Base-by-base conservation (phyloP, 1,284 basidiomycete genomes). In the Meira miltonrushii region DNA sequence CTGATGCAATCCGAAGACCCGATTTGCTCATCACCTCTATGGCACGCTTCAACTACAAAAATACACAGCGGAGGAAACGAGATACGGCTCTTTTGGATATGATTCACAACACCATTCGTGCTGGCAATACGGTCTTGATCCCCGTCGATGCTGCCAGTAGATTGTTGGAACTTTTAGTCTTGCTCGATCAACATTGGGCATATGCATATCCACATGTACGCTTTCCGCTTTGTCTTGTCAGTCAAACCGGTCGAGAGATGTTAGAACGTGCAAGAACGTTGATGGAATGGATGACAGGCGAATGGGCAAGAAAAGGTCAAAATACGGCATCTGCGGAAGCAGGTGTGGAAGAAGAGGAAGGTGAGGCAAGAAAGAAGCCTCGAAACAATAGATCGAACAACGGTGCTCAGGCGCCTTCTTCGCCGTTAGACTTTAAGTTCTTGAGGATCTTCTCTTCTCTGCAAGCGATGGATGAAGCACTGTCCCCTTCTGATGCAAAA, bases 261-360 rank as follows among this genome's bases (percentile, higher is more conserved):
- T 81, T 97, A 40, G 89, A 90, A 1, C 92, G 94, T 71, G 90
- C 95, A 15, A 82, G 92, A 58, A 94, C 90, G 82, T 89, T 98
- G 87, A 94, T 97, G 85, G 95, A 97, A 78, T 98, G 94, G 93
- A 87, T 97, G 71, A 92, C 93, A 13, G 91, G 92, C 8, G 90
- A 90, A 1, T 87, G 95, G 63, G 90, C 72, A 2, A 17, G 50
- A 8, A 58, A 59, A 33, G 67, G 65, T 21, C 64, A 64, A 13
- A 61, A 60, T n/a, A 8, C 49, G 40, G 17, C 54, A 40, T 41
- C 38, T 40, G 11, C 40, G 1, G 40, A 41, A 23, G 43, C 15
- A 33, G 55, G 55, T n/a, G 54, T 37, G 17, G 51, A 21, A 25
- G 64, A 63, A 39, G 56, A 66, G 28, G 61, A 62, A 15, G 54